Conservation (phyloP, 1,139 yeast genomes). For the Hyphopichia pseudoburtonii region DNA sequence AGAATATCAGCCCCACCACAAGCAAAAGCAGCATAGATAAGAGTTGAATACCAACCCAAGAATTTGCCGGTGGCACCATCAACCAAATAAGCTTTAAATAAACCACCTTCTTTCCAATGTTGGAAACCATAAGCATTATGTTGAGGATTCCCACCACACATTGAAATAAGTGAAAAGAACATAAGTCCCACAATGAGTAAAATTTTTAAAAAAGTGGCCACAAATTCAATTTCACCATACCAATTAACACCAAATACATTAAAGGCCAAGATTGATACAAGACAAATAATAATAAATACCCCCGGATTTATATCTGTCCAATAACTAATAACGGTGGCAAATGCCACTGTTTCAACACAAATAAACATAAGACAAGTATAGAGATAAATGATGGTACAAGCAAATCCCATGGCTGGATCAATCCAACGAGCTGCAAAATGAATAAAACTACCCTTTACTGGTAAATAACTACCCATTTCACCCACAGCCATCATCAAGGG, state of each 20-base stretch:
- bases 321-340: conserved; percentile 34
- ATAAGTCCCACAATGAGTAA: conserved; percentile 40
- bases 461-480: conserved; percentile 41
- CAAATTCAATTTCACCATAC: conserved; percentile 38
- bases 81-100: conserved; percentile 30
- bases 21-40: conserved; percentile 39
- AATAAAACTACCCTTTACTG: conserved; percentile 39
- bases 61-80: conserved; percentile 36
- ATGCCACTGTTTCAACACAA: conserved; percentile 38
- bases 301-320: conserved; percentile 44
- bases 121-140: conserved; percentile 38
- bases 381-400: conserved; percentile 34
- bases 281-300: conserved; percentile 32
- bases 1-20: conserved; percentile 46
- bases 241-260: conserved; percentile 34
- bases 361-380: conserved; percentile 34
- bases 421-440: conserved; percentile 40
- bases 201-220: conserved; percentile 37
- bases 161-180: conserved; percentile 37
- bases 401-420: conserved; percentile 43
- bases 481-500: conserved; percentile 43
- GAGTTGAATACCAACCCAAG: conserved; percentile 34
- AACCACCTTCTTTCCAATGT: conserved; percentile 33
- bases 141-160: conserved; percentile 42
- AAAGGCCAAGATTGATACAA: conserved; percentile 29